Evolutionary conservation across 2,329 filamentous ascomycete species (phyloP).

Genomic region (Colletotrichum gigasporum): DNA sequence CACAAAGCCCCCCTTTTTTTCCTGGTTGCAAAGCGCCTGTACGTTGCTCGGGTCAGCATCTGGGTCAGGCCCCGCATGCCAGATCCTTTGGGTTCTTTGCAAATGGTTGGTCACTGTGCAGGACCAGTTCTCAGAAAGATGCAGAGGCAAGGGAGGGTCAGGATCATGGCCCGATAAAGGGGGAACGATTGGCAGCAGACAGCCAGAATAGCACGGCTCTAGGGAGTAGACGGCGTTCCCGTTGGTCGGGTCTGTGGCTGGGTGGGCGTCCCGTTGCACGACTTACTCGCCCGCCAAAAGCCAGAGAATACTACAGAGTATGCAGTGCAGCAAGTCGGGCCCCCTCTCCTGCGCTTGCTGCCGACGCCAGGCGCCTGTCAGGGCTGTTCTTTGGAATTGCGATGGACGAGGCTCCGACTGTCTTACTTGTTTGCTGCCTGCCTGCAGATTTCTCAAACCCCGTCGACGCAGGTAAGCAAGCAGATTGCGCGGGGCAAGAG

Average conservation of each 20-base stretch:
- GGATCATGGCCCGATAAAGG: neutral
- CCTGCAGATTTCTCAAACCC: neutral
- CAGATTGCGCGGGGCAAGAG: neutral
- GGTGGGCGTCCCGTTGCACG: neutral
- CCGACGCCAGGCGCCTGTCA: neutral
- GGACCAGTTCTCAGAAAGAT: constrained; percentile 9
- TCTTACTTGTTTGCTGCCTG: neutral
- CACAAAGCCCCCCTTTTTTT: constrained; percentile 5
- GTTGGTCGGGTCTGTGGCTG: neutral
- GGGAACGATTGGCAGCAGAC: constrained; percentile 14
- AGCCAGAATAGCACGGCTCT: no score
- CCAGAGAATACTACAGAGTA: neutral
- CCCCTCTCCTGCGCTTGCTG: neutral
- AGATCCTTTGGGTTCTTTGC: neutral
- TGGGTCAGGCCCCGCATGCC: neutral
- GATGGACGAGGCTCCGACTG: neutral
- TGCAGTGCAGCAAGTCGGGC: no score
- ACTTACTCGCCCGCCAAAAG: constrained; percentile 2
- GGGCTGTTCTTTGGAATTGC: neutral
- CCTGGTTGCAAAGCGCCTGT: neutral
- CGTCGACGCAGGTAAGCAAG: constrained; percentile 8
- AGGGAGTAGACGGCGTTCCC: neutral
- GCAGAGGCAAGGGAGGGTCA: constrained; percentile 2
- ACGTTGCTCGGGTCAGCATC: neutral
- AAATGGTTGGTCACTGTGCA: no score